phyloP scores from a whole-genome alignment of 1,284 basidiomycete species.

The Neotropicomus parvogracilis region DNA sequence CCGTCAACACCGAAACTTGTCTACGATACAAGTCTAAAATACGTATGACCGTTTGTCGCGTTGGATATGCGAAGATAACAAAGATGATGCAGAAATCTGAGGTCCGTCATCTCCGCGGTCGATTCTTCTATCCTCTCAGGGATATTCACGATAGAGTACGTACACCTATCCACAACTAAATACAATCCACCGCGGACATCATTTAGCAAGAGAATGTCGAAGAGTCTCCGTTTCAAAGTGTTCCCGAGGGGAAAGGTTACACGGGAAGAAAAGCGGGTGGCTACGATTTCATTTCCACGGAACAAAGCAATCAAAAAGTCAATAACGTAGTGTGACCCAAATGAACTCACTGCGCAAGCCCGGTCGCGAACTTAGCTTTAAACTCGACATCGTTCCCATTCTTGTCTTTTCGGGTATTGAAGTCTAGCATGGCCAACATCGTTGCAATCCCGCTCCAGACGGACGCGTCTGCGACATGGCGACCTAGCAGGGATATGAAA shows the following conservation, averaged over 20 bases:
- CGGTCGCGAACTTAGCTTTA: neutral
- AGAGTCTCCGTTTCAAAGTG: neutral
- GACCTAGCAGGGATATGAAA: neutral
- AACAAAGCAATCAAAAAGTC: neutral
- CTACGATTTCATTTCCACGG: neutral
- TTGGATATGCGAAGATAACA: too few species aligned
- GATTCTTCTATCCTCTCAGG: too few species aligned
- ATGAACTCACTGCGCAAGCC: neutral
- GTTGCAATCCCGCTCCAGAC: neutral
- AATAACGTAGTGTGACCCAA: neutral
- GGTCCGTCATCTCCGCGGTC: too few species aligned
- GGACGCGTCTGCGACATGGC: neutral
- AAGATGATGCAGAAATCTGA: too few species aligned
- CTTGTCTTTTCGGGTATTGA: neutral
- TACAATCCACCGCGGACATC: too few species aligned
- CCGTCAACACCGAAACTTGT: too few species aligned
- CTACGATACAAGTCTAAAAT: too few species aligned
- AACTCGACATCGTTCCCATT: neutral
- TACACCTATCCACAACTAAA: too few species aligned
- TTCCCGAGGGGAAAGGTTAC: neutral
- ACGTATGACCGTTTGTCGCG: too few species aligned
- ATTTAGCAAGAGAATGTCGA: too few species aligned
- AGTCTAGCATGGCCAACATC: neutral
- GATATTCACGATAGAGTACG: too few species aligned
- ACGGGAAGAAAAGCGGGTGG: neutral